Base-by-base conservation (phyloP, 75 land plant genomes). In the Chamaecyparis obtusa region DNA sequence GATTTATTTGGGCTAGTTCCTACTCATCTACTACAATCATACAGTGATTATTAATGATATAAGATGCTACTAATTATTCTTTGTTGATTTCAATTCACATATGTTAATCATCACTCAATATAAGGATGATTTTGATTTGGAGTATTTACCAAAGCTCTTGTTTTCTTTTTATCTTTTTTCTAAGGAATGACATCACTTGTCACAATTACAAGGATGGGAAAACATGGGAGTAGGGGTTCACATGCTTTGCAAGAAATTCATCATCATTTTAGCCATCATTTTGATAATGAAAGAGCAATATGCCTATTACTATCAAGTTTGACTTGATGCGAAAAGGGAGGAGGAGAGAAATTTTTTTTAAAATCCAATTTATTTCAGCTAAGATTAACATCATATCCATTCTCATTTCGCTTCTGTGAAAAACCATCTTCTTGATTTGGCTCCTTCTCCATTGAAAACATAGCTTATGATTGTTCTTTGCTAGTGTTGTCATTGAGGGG, bases 191-290 rank as follows among this genome's bases (percentile, higher is more conserved):
- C 74, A 71, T 71, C n/a, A n/a, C n/a, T n/a, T n/a, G n/a, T n/a
- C n/a, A n/a, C n/a, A n/a, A n/a, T n/a, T n/a, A n/a, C n/a, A 43
- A 80, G 21, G 9, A 80, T 46, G 83, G 44, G 27, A 43, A 43
- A 80, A 80, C 83, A 80, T 80, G 83, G 27, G 83, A 80, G 37
- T 80, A 17, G 83, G 83, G 43, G 48, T 80, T 80, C 83, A 80
- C 83, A 44, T 80, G 83, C 49, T 80, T 57, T 43, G 48, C 83
- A 80, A 80, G 24, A 80, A 41, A 36, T 80, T 43, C 83, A 80
- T 80, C 48, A 80, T 80, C 48, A 80, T 80, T 80, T 80, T 41
- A 43, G 83, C 46, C 83, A 80, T 80, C 83, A 80, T 80, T 80
- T 49, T 43, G 49, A 36, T 80, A 43, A 43, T 80, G 83, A 80